phyloP scores from a whole-genome alignment of 2,329 filamentous ascomycete species.

The Chalaropsis thielavioides region DNA sequence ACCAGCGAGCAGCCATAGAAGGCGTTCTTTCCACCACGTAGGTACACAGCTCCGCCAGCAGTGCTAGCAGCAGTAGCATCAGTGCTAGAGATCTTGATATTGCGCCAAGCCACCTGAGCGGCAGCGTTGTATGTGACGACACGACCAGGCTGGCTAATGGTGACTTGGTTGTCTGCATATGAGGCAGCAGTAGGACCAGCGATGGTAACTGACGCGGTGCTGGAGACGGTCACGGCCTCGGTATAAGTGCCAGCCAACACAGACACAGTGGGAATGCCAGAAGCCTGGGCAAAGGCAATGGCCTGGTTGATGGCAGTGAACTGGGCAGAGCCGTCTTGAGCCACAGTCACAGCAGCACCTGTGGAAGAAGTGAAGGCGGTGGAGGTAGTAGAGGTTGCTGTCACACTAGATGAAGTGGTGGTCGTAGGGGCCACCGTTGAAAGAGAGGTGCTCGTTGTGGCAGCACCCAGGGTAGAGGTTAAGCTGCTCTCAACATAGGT shows the following conservation, averaged over 20 bases:
- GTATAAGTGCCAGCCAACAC: constrained; percentile 32
- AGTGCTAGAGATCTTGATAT: constrained; percentile 28
- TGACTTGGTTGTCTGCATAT: constrained; percentile 25
- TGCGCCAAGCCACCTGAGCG: constrained; percentile 25
- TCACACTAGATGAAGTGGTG: neutral
- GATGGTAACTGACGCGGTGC: constrained; percentile 30
- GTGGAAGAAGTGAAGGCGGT: constrained; percentile 9
- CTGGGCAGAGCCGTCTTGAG: constrained; percentile 30
- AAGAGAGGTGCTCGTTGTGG: neutral
- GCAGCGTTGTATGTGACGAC: constrained; percentile 25
- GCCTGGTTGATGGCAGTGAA: constrained; percentile 32
- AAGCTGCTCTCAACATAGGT: neutral
- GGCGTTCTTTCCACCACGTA: constrained; percentile 27
- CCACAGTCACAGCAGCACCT: constrained; percentile 28
- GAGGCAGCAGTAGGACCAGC: constrained; percentile 24
- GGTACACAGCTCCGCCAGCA: constrained; percentile 22
- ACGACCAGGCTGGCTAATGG: constrained; percentile 22
- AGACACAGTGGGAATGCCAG: constrained; percentile 29
- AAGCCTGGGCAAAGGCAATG: constrained; percentile 28
- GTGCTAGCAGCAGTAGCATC: constrained; percentile 21
- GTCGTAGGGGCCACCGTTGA: neutral
- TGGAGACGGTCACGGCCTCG: constrained; percentile 29
- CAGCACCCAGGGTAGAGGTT: neutral
- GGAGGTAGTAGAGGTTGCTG: neutral
- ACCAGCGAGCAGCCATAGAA: constrained; percentile 31